Evolutionary conservation across 2,329 filamentous ascomycete species (phyloP).

Genomic region (Ascochyta clinopodiicola): DNA sequence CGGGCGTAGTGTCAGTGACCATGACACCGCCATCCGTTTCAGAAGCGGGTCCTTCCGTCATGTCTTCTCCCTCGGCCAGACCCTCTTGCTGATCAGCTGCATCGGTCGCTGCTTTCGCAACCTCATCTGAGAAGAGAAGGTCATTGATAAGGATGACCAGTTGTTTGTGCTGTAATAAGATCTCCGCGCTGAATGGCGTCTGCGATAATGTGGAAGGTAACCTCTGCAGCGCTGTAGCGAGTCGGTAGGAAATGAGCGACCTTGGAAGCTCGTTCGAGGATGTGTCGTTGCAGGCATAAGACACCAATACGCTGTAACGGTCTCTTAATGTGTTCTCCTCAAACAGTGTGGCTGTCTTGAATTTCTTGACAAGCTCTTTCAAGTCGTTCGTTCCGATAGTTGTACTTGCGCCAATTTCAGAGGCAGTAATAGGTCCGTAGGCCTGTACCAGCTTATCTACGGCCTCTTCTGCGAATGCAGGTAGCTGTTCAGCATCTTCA

Average conservation of each 20-base stretch:
- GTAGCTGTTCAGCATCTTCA: conserved; percentile 32
- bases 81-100: not conserved
- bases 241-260: conserved; percentile 42
- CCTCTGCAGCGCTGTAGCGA: conserved; percentile 28
- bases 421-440: conserved; percentile 17
- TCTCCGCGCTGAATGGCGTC: conserved; percentile 30
- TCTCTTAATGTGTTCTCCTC: conserved; percentile 35
- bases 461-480: conserved; percentile 31
- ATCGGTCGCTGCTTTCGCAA: not conserved
- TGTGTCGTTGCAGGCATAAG: conserved; percentile 33
- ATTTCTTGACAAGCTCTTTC: conserved; percentile 14
- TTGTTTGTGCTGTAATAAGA: conserved; percentile 28
- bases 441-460: conserved; percentile 27
- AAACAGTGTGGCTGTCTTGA: conserved; percentile 38
- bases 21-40: not conserved
- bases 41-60: not conserved
- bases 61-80: not conserved
- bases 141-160: conserved; percentile 28
- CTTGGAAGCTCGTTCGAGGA: conserved; percentile 24
- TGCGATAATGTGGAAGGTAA: conserved; percentile 27
- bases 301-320: conserved; percentile 40
- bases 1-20: not conserved
- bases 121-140: conserved; percentile 14
- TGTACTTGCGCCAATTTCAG: not conserved
- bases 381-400: conserved; percentile 1